These are phyloP conservation scores for Ophiostoma montium DNA, from an alignment of 2,329 filamentous ascomycete species.

Conservation along the genomic window DNA sequence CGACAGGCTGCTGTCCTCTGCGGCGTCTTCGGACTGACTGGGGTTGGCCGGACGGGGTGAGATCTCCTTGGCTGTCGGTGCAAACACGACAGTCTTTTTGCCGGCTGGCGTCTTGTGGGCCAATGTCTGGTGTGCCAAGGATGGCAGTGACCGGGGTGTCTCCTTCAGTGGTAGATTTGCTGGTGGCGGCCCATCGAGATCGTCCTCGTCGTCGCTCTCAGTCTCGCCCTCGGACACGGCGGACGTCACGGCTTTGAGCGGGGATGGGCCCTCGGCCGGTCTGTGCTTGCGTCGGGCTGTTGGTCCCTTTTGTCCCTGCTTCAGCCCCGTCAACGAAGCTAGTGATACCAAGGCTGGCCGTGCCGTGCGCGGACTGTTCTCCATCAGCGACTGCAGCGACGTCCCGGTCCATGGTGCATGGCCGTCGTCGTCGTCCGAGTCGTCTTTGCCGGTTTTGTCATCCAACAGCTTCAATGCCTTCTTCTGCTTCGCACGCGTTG, in stretches of 20 bases:
- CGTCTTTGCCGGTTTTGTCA: conserved; percentile 5
- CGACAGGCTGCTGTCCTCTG: background rate
- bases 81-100: background rate
- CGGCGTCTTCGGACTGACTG: background rate
- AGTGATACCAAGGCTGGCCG: conserved; percentile 6
- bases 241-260: background rate
- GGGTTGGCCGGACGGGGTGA: background rate
- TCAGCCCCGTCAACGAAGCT: background rate
- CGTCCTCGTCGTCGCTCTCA: conserved; percentile 5
- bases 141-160: too few species aligned
- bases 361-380: conserved; percentile 20
- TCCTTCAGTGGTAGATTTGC: too few species aligned
- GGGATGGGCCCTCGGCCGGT: background rate
- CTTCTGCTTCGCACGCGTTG: conserved; percentile 23
- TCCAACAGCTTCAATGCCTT: conserved; percentile 14
- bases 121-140: background rate
- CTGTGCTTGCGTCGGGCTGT: background rate
- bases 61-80: background rate
- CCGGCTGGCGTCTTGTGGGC: background rate
- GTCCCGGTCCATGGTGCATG: conserved; percentile 23
- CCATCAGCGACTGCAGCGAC: conserved; percentile 29
- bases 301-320: background rate
- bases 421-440: conserved; percentile 19
- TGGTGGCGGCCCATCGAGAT: conserved; percentile 8
- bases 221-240: background rate